Base-by-base conservation (phyloP, 23 red algal genomes). In the Gracilariopsis chorda region DNA sequence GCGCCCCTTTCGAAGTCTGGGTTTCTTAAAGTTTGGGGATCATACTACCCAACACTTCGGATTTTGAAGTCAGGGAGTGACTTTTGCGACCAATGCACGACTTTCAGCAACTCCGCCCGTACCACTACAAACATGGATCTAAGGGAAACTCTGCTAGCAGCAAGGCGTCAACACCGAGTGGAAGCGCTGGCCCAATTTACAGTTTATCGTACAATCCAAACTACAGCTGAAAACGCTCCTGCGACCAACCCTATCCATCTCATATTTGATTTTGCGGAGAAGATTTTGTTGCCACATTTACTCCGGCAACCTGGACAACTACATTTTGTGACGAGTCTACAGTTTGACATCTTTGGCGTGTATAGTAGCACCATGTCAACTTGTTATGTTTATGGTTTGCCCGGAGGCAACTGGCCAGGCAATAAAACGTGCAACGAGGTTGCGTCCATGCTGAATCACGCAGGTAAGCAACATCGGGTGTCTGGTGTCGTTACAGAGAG, bases 191-290 rank as follows among this genome's bases (percentile, higher is more conserved):
- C 14, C 4, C 12, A 65, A 12, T 65, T 65, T 36, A 65, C 11
- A 65, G 10, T 13, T 19, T 61, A 61, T 27, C 7, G 42, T 11
- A 24, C 55, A 59, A 59, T 59, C 6, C 7, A 27, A n/a, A 11
- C 55, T n/a, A 25, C 55, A 28, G 29, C 29, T 2, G 27, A 65
- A 34, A 65, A 36, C 60, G 60, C 5, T 3, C 19, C 60, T 17
- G 34, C 60, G 12, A 4, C 3, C 27, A 4, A 17, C 5, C 60
- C 46, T 19, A 67, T 69, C 29, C 61, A 86, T 55, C 16, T 86
- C 28, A 32, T 70, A 52, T 86, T 86, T 55, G 59, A 86, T 60
- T 86, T 86, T 52, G 81, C 81, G 10, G 81, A 86, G 48, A 70
- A 86, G 21, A 59, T 86, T 7, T 48, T 83, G 42, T 53, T 83